Base-by-base conservation (phyloP, 2,329 filamentous ascomycete species). In the Davidsoniella eucalypti region DNA sequence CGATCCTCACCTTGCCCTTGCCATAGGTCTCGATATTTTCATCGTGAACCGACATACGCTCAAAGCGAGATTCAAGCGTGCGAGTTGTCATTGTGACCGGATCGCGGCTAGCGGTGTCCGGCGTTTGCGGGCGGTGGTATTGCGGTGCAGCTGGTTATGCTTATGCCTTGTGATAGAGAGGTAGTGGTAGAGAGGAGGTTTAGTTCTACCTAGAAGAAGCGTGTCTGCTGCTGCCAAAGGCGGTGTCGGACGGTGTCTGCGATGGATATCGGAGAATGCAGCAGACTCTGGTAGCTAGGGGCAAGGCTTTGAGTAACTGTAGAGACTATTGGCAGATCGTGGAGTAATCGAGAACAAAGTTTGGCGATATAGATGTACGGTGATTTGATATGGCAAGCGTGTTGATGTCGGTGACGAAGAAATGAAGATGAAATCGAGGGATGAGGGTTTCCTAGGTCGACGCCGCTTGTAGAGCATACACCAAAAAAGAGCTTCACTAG, bases 41-140 rank as follows among this genome's bases (percentile, higher is more conserved):
- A 61, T 95, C 88, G 58, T 84, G 82, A 55, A 95, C 85, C 17
- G 84, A 82, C 68, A 95, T 77, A 65, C 81, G 82, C 78, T 94
- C 87, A 61, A 96, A 86, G 59, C 85, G 84, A 66, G 84, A 72
- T 68, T 95, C 90, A 44, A 96, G 72, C 47, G 78, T 79, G 58
- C 84, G 78, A 53, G 84, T 76, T 56, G 88, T 78, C 84, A 90
- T 80, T 33, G 26, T 33, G 26, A 33, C 26, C 48, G 43, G 44
- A 43, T 46, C 26, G 26, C 26, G 26, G 26, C 26, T 33, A 10
- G 26, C 26, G 26, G 26, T 33, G 5, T 33, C 10, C 26, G 26
- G 26, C 26, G 26, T 33, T 33, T 33, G 7, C 26, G 26, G 26
- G 26, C 26, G 26, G 26, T 33, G 26, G 26, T 40, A 8, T 44